Percentiles rank a stretch among this genome's conserved stretches.
Conservation (phyloP, 306 rosid genomes). For the Pterocarpus macrocarpus region DNA sequence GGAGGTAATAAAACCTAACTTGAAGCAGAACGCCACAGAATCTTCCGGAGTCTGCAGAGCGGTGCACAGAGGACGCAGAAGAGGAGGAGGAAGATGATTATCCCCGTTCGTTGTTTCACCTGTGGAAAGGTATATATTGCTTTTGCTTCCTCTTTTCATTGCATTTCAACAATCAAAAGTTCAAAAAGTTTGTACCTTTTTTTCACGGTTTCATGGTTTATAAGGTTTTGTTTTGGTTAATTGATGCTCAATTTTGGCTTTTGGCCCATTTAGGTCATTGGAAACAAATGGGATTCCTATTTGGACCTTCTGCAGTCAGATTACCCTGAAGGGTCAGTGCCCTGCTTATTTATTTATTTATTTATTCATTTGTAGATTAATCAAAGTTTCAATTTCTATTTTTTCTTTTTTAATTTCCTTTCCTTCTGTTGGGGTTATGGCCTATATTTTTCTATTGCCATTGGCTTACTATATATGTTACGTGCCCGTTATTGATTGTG, state of each 20-base stretch:
- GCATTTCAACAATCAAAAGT: neutral
- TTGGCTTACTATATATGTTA: no score
- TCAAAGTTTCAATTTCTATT: no score
- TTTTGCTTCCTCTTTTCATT: neutral
- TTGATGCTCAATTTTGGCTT: neutral
- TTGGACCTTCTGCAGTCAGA: conserved; percentile 93
- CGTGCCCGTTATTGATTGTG: no score
- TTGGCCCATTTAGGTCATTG: conserved; percentile 71
- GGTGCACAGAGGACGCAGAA: neutral
- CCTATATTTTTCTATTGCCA: no score
- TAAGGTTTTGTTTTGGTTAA: conserved; percentile 35
- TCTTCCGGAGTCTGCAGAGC: no score
- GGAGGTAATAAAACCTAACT: no score
- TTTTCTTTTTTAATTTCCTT: no score
- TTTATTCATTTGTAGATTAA: no score
- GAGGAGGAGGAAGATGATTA: conserved; percentile 63
- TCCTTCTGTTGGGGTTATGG: no score
- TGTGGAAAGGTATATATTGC: conserved; percentile 72
- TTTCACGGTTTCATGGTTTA: conserved; percentile 12
- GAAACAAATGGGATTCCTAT: conserved; percentile 94
- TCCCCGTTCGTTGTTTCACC: conserved; percentile 91
- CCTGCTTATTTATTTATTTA: neutral
- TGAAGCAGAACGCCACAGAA: no score
- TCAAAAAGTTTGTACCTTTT: neutral
- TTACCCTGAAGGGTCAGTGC: conserved; percentile 82